Evolutionary conservation across 2,329 filamentous ascomycete genomes (phyloP), one percentile per base, ranked within the genome.

Genomic region (Elsinoe fawcettii): DNA sequence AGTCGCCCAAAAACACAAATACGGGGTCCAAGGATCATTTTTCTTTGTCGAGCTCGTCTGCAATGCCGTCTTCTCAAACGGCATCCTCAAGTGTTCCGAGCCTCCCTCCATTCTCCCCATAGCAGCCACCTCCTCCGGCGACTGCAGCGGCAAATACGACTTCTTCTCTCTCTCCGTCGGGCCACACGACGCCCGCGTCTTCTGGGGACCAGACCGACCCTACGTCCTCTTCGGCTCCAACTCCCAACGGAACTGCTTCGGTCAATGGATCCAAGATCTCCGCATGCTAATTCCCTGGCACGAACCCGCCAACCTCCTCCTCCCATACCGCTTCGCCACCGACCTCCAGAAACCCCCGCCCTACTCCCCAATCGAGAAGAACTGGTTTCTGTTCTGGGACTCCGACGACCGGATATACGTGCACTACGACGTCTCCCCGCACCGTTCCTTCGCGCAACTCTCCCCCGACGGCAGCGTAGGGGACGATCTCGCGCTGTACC

Each of bases 301-400:
- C 53, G 20, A 39, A 58, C 66, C 1, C 59, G 63, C 5, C 64
- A 69, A 51, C 18, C 67, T 77, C 5, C 74, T 77, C 56, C 69
- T 67, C 8, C 59, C 65, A 7, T 82, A 81, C 64, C 64, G 64
- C 11, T 47, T 63, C 0, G 73, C 73, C 0, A 80, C 74, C 1
- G 81, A 84, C 60, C 65, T 84, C 2, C 75, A 77, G 36, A 71
- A 80, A 0, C 80, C 79, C 0, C 58, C 62, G 1, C 74, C 77
- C 0, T 77, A 70, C 62, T 63, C 65, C 2, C 34, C 62, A 0
- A 63, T 83, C 23, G 81, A 85, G 68, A 84, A 84, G 74, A 84
- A 85, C 63, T 85, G 75, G 72, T 84, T 84, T 61, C 59, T 80
- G 2, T 84, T 84, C 69, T 84, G 81, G 81, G 80, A 82, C 60